A percentile compares a stretch with the other conserved stretches of the same genome.
Evolutionary conservation across 495 filamentous ascomycete genomes (phyloP).

Genomic region (Aspergillus funiculosus): DNA sequence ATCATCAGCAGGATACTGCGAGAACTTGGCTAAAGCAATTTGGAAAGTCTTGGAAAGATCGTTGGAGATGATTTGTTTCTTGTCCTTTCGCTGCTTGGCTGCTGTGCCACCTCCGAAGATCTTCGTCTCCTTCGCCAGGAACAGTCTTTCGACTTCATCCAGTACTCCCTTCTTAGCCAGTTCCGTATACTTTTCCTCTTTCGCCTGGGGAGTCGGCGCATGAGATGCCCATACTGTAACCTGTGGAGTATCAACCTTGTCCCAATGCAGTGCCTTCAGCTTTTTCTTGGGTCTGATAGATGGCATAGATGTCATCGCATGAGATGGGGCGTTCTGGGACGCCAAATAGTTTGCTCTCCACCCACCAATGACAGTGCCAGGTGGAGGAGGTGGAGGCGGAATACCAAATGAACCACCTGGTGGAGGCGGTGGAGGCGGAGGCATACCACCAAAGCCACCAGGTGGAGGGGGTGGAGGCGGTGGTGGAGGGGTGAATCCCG

Average conservation of each 20-base stretch:
- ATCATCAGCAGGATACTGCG: conserved; percentile 69
- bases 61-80: conserved; percentile 93
- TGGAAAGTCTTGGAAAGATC: conserved; percentile 89
- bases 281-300: conserved; percentile 95
- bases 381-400: conserved; percentile 56
- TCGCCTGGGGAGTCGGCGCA: conserved; percentile 70
- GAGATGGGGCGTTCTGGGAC: conserved; percentile 37
- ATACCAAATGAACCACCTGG: conserved; percentile 33
- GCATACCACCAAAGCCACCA: conserved; percentile 34
- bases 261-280: conserved; percentile 98
- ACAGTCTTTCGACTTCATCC: conserved; percentile 94
- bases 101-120: conserved; percentile 60
- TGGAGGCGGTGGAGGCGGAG: conserved; percentile 56
- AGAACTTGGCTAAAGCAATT: conserved; percentile 89
- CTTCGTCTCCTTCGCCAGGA: conserved; percentile 96
- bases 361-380: conserved; percentile 52
- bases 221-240: conserved; percentile 94
- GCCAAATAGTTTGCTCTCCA: conserved; percentile 44
- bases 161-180: conserved; percentile 88
- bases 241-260: conserved; percentile 91
- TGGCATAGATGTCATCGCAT: conserved; percentile 52
- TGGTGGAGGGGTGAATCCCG: conserved; percentile 44
- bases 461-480: conserved; percentile 45
- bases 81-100: conserved; percentile 72
- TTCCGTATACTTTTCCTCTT: conserved; percentile 92